These are phyloP conservation scores for Tuber aestivum DNA, from an alignment of 495 filamentous ascomycete species.

Conservation along the genomic window DNA sequence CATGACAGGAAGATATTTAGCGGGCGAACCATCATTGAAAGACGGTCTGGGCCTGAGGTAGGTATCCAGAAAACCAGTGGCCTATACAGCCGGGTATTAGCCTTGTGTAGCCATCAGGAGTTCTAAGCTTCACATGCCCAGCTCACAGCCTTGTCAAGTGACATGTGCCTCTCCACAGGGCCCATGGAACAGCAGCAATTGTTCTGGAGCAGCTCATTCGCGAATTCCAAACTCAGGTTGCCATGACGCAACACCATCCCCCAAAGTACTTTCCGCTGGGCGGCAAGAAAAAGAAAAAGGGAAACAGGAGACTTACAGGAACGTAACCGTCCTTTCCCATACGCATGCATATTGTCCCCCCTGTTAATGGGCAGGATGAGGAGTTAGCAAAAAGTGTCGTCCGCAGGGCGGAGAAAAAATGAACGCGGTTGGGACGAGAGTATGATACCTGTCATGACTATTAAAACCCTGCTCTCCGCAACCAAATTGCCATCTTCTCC, in stretches of 20 bases:
- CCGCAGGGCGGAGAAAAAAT: not conserved
- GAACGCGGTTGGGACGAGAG: not conserved
- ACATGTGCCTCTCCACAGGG: not conserved
- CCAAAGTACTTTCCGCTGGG: not conserved
- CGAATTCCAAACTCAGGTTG: not conserved
- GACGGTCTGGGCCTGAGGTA: constrained; percentile 76
- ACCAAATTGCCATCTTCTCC: constrained; percentile 18
- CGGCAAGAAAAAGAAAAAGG: not conserved
- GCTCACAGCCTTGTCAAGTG: not conserved
- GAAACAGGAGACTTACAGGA: constrained; percentile 43
- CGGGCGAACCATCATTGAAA: constrained; percentile 80
- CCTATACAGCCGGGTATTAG: constrained; percentile 49
- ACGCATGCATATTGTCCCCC: constrained; percentile 92
- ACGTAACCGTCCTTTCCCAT: constrained; percentile 49
- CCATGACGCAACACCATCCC: not conserved
- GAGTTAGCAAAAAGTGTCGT: constrained; percentile 3
- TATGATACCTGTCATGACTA: constrained; percentile 75
- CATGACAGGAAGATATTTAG: constrained; percentile 52
- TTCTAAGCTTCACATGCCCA: constrained; percentile 47
- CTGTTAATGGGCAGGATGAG: constrained; percentile 8
- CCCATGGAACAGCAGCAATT: not conserved
- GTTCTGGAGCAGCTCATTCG: not conserved
- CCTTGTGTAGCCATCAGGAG: not conserved
- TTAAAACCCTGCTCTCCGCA: constrained; percentile 69
- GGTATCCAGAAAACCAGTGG: constrained; percentile 72